Evolutionary conservation across 1,284 basidiomycete species (phyloP).

Genomic region (Ustilago loliicola): DNA sequence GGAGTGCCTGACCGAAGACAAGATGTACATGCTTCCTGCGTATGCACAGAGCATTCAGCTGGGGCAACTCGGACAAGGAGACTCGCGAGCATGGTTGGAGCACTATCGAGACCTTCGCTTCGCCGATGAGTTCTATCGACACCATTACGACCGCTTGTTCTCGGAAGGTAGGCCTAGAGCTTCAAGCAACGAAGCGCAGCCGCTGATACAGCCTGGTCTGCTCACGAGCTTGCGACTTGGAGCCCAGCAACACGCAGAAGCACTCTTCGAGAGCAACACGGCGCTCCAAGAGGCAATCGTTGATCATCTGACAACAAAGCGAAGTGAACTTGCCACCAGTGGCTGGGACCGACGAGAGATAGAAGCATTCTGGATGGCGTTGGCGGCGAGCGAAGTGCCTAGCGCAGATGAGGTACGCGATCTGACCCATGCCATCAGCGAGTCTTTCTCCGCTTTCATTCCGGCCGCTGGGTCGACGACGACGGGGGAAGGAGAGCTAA

Average conservation of each 20-base stretch:
- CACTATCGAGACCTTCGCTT: slow-evolving; percentile 31
- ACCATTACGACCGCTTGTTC: slow-evolving; percentile 19
- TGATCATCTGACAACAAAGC: slow-evolving; percentile 2
- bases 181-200: not conserved
- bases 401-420: slow-evolving; percentile 18
- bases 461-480: not conserved
- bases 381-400: slow-evolving; percentile 32
- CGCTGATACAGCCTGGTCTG: slow-evolving; percentile 32
- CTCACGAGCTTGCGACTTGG: slow-evolving; percentile 17
- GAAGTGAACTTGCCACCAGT: not conserved
- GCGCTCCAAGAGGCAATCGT: slow-evolving; percentile 12
- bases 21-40: slow-evolving; percentile 69
- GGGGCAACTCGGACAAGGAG: not conserved
- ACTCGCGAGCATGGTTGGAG: slow-evolving; percentile 6
- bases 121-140: slow-evolving; percentile 36
- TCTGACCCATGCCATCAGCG: slow-evolving; percentile 20
- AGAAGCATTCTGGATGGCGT: slow-evolving; percentile 10
- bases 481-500: not conserved
- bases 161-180: not conserved
- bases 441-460: not conserved
- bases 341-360: not conserved
- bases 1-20: slow-evolving; percentile 90
- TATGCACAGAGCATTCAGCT: slow-evolving; percentile 28
- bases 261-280: slow-evolving; percentile 12
- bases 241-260: slow-evolving; percentile 18